Conservation (phyloP, 163 green algal species). For the Prototheca stagnorum region DNA sequence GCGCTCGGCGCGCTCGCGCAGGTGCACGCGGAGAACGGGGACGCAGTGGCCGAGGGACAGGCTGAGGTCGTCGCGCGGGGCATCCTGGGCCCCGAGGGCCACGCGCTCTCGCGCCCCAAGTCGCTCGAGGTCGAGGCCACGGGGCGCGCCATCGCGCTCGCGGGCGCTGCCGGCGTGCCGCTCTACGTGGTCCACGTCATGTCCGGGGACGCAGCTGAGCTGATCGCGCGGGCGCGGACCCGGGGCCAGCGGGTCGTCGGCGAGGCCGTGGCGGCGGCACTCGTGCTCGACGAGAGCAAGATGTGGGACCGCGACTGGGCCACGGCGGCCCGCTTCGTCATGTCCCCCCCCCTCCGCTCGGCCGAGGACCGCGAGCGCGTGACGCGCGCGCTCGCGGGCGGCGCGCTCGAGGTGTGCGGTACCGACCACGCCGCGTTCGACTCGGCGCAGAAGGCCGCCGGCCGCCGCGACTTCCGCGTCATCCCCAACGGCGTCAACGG, state of each 20-base stretch:
- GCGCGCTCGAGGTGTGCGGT: conserved; percentile 47
- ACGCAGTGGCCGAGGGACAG: conserved; percentile 64
- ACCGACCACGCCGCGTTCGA: conserved; percentile 92
- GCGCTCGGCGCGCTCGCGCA: conserved; percentile 76
- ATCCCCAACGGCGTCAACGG: conserved; percentile 93
- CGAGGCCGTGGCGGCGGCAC: conserved; percentile 60
- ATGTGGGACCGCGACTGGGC: conserved; percentile 48
- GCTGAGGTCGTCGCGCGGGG: conserved; percentile 8
- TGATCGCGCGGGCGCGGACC: conserved; percentile 22
- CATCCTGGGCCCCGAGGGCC: conserved; percentile 67
- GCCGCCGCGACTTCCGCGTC: conserved; percentile 62
- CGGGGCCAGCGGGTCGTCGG: conserved; percentile 38
- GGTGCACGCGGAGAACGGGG: conserved; percentile 86
- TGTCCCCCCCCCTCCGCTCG: conserved; percentile 76
- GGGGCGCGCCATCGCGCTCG: conserved; percentile 60
- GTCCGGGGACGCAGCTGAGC: conserved; percentile 64
- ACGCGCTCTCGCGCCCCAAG: conserved; percentile 59
- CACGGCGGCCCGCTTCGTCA: conserved; percentile 55
- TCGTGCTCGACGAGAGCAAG: conserved; percentile 53
- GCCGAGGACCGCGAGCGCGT: conserved; percentile 29
- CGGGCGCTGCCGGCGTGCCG: conserved; percentile 53
- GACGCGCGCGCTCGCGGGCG: conserved; percentile 37
- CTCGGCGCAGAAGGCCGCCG: conserved; percentile 61
- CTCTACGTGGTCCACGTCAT: conserved; percentile 97
- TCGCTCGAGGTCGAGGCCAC: conserved; percentile 80